Evolutionary conservation across 331 rosid species (phyloP), one percentile per base, ranked within the genome.

Genomic region (Arachis monticola): DNA sequence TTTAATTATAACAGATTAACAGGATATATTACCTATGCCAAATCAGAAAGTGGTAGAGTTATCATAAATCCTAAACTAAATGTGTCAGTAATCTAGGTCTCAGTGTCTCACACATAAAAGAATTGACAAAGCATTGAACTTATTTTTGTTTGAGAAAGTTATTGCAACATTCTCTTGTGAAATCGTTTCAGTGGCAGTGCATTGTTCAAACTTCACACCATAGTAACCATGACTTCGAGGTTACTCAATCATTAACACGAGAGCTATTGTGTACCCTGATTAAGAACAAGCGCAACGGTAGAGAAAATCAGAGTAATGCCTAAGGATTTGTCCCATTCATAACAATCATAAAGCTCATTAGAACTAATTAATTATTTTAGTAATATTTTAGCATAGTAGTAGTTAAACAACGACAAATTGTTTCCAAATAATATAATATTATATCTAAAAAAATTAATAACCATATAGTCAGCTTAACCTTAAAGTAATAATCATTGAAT

Each of bases 401-500:
- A 38, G 69, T 72, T 79, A n/a, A 57, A 65, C 10, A 47, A 11
- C 5, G 78, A 64, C 82, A 47, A 72, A 11, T 30, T 30, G 50
- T 8, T 53, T 71, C 69, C 59, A 60, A 66, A 67, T 32, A 32
- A 32, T 32, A 32, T n/a, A n/a, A n/a, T n/a, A 56, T 31, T 70
- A 77, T 44, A 3, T 4, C 41, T 53, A 61, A 56, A 2, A 27
- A 6, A n/a, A n/a, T 55, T 35, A 59, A 70, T 10, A 41, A 30
- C 63, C n/a, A n/a, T 58, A 3, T 10, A 67, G 40, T 73, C 41
- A 42, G 67, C 72, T 74, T 80, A 69, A 52, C 48, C 30, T 8
- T 55, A 55, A 75, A 80, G 84, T 68, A 80, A 75, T 3, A 74
- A 32, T 61, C 60, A 62, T 70, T 68, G 47, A 14, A 6, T 62